Percentiles rank a stretch among this genome's conserved stretches.
Conservation (phyloP, 805 yeast species). For the Starmerella asiatica region DNA sequence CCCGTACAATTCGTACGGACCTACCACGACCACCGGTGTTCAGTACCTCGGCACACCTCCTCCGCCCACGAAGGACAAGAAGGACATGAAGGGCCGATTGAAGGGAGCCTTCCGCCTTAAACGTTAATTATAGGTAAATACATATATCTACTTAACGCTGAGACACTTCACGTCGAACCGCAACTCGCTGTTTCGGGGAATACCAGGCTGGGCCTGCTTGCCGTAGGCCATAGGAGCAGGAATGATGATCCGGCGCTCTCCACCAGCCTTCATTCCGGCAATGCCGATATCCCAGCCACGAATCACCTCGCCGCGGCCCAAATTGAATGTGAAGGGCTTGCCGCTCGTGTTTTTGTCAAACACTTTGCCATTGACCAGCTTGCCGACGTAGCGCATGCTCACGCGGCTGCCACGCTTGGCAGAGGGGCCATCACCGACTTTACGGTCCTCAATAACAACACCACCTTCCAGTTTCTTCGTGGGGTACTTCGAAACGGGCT, state of each 20-base stretch:
- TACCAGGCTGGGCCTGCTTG: conserved; percentile 83
- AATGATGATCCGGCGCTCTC: conserved; percentile 93
- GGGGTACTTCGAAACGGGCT: conserved; percentile 30
- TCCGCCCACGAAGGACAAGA: conserved; percentile 9
- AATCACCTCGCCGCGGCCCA: conserved; percentile 97
- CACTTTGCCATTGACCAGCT: conserved; percentile 88
- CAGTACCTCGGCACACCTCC: conserved; percentile 3
- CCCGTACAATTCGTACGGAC: background rate
- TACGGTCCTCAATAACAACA: conserved; percentile 83
- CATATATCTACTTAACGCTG: conserved; percentile 63
- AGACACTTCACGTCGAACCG: conserved; percentile 93
- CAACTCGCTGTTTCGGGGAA: conserved; percentile 93
- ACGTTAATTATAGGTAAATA: background rate
- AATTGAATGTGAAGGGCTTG: conserved; percentile 79
- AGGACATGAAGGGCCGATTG: conserved; percentile 12
- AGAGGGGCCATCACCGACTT: conserved; percentile 70
- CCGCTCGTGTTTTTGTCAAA: conserved; percentile 97
- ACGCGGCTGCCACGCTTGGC: conserved; percentile 85
- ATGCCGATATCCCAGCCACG: conserved; percentile 99
- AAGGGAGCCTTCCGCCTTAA: conserved; percentile 16
- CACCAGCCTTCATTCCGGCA: conserved; percentile 96
- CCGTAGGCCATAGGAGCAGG: conserved; percentile 98
- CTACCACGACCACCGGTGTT: background rate
- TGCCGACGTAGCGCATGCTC: conserved; percentile 95
- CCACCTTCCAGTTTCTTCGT: conserved; percentile 82